A percentile compares a stretch with the other conserved stretches of the same genome.
Conservation (phyloP, 2,329 filamentous ascomycete species). For the Ophiostoma novo-ulmi region DNA sequence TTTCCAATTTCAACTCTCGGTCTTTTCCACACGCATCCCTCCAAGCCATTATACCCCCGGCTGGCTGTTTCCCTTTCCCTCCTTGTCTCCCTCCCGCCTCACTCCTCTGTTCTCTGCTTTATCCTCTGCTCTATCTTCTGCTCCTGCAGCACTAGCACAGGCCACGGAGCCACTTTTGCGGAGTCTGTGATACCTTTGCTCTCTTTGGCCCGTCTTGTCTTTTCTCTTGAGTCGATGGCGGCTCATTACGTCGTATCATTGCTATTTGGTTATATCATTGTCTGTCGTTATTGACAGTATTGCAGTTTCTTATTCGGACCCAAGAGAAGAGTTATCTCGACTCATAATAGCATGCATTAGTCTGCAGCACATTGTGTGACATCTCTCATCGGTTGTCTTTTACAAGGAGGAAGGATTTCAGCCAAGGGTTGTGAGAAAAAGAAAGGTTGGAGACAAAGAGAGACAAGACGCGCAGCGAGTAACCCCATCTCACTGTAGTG, state of each 20-base stretch:
- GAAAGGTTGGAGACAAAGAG: neutral
- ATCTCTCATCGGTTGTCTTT: too few relatives aligned
- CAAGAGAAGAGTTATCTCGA: neutral
- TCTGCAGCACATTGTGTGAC: neutral
- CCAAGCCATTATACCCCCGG: neutral
- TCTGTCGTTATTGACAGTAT: too few relatives aligned
- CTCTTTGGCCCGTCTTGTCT: neutral
- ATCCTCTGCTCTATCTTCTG: neutral
- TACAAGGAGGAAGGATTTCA: neutral
- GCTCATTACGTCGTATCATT: neutral
- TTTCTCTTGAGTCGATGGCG: neutral
- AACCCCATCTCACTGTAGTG: too few relatives aligned
- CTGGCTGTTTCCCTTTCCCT: neutral
- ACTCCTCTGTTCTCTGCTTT: neutral
- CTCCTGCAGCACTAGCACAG: slow-evolving; percentile 19
- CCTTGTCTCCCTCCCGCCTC: neutral
- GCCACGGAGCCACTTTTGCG: slow-evolving; percentile 24
- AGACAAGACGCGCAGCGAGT: too few relatives aligned
- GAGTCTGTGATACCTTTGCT: slow-evolving; percentile 11
- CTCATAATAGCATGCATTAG: neutral
- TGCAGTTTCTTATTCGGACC: too few relatives aligned
- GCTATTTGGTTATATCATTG: too few relatives aligned
- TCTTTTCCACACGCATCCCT: neutral
- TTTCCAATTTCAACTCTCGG: too few relatives aligned
- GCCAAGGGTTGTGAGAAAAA: neutral